phyloP scores from a whole-genome alignment of 495 filamentous ascomycete genomes.

The Neurospora tetraspora region DNA sequence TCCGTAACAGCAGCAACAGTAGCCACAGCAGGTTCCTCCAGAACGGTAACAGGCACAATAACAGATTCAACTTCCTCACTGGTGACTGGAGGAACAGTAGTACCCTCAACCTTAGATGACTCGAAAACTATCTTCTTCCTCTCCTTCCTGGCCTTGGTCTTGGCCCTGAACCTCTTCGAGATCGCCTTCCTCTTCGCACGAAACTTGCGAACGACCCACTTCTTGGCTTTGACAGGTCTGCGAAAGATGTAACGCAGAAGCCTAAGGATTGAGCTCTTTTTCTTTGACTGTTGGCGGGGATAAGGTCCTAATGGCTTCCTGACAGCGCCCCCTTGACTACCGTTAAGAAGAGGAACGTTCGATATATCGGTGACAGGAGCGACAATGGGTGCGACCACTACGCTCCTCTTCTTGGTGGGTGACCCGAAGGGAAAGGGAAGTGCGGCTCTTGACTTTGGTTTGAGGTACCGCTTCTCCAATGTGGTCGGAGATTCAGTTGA shows the following conservation, averaged over 20 bases:
- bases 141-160: not conserved
- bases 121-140: not conserved
- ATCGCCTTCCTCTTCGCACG: conserved; percentile 11
- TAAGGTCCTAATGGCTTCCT: not conserved
- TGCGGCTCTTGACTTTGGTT: not conserved
- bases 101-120: not conserved
- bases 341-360: not conserved
- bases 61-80: not conserved
- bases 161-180: conserved; percentile 4
- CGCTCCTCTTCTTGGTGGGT: not conserved
- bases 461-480: not conserved
- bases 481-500: not conserved
- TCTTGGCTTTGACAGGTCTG: conserved; percentile 11
- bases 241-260: not conserved
- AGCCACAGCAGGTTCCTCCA: not conserved
- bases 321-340: not conserved
- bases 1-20: not conserved
- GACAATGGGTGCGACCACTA: not conserved
- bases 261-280: not conserved
- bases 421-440: not conserved
- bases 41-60: not conserved
- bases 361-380: not conserved
- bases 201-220: conserved; percentile 14
- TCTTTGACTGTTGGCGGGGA: not conserved
- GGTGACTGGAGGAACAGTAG: not conserved